Evolutionary conservation across 306 rosid species (phyloP), one percentile per base, ranked within the genome.

Genomic region (Medicago lupulina): DNA sequence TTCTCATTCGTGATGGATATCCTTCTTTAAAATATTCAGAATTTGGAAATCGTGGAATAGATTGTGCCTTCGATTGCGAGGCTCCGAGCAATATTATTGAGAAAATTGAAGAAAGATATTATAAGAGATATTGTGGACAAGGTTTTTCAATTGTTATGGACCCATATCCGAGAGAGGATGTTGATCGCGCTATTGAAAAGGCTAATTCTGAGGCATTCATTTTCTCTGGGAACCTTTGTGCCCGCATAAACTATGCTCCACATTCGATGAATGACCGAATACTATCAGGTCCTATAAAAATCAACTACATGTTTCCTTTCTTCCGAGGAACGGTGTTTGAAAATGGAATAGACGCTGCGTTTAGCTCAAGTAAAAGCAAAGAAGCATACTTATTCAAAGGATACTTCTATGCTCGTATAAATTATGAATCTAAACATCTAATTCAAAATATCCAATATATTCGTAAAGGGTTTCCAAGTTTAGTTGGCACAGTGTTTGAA

Each of bases 341-440:
- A n/a, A n/a, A n/a, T n/a, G n/a, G n/a, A n/a, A n/a, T n/a, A n/a
- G n/a, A n/a, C n/a, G 8, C 38, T 11, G 38, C 64, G 23, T 58
- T 4, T 6, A 23, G 64, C 5, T 58, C 64, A 21, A 58, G 8
- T 0, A 11, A 1, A 9, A 15, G n/a, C 1, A 58, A 58, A 9
- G 64, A 58, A 58, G 64, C 14, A 9, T 58, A 58, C 64, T 58
- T 58, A 23, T 58, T 58, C 64, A 58, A 23, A 58, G 38, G n/a
- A 58, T 36, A 12, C 36, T 1, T 8, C 1, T 58, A 58, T 21
- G 64, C 64, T 58, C 64, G 38, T 58, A 23, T 58, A 23, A 15
- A 58, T n/a, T 58, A 58, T n/a, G n/a, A n/a, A n/a, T n/a, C n/a
- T n/a, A n/a, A n/a, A n/a, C n/a, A n/a, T n/a, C n/a, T n/a, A n/a